Conservation (phyloP, 495 filamentous ascomycete genomes). For the Glutinoglossum americanum region DNA sequence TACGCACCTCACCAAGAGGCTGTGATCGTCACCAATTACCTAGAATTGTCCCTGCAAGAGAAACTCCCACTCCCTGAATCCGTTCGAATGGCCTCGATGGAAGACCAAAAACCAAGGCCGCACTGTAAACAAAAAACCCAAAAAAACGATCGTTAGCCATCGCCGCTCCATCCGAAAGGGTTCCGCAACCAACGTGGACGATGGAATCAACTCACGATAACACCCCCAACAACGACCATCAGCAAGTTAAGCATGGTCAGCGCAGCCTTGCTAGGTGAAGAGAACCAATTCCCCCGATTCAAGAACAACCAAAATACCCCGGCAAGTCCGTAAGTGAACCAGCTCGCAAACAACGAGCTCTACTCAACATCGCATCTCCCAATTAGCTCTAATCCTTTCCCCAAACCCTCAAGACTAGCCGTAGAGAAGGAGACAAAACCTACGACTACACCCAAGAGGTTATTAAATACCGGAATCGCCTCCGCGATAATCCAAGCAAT, state of each 20-base stretch:
- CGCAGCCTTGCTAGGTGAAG: conserved; percentile 21
- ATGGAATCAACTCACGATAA: background rate
- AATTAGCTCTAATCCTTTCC: conserved; percentile 1
- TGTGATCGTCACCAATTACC: too few relatives aligned
- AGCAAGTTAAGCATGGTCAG: conserved; percentile 11
- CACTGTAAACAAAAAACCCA: too few relatives aligned
- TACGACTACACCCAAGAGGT: conserved; percentile 31
- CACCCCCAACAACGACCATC: background rate
- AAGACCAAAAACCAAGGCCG: background rate
- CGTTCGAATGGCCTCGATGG: background rate
- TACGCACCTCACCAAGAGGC: too few relatives aligned
- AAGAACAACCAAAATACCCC: conserved; percentile 25
- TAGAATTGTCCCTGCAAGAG: background rate
- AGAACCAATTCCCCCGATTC: conserved; percentile 27
- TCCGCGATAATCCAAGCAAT: conserved; percentile 52
- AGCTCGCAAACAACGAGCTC: conserved; percentile 13
- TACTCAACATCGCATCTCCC: conserved; percentile 9
- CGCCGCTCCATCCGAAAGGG: background rate
- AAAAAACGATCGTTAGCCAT: background rate
- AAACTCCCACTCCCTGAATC: background rate
- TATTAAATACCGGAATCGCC: conserved; percentile 51
- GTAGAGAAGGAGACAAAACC: background rate
- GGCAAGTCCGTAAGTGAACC: conserved; percentile 25
- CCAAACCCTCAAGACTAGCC: background rate
- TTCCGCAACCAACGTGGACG: background rate